phyloP scores from a whole-genome alignment of 805 yeast genomes.

The Hanseniaspora meyeri region DNA sequence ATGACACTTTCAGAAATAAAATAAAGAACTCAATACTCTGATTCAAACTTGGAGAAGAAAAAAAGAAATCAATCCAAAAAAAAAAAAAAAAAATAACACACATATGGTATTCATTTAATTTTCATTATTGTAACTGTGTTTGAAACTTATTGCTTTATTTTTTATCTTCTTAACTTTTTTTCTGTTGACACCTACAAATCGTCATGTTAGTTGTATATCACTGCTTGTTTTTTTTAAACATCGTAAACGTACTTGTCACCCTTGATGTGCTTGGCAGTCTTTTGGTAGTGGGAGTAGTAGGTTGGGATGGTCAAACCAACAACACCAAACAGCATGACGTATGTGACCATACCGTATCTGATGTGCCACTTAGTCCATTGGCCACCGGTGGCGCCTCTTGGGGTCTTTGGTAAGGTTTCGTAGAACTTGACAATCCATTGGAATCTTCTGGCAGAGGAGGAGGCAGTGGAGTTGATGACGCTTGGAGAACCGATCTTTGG shows the following conservation, averaged over 20 bases:
- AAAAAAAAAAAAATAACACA: background rate
- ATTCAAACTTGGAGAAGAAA: no score
- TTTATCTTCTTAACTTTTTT: no score
- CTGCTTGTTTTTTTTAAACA: background rate
- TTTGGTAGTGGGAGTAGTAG: slow-evolving; percentile 14
- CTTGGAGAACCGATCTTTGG: slow-evolving; percentile 96
- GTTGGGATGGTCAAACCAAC: slow-evolving; percentile 13
- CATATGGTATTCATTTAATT: no score
- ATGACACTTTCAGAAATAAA: slow-evolving; percentile 11
- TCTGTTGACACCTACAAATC: background rate
- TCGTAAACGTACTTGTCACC: slow-evolving; percentile 13
- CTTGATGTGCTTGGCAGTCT: slow-evolving; percentile 11
- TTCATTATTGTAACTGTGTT: no score
- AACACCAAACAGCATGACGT: slow-evolving; percentile 11
- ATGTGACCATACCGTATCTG: slow-evolving; percentile 12
- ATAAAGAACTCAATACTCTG: background rate
- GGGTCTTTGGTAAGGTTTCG: slow-evolving; percentile 84
- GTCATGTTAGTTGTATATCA: background rate
- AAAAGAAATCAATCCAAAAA: no score
- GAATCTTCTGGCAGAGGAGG: slow-evolving; percentile 95
- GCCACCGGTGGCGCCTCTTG: slow-evolving; percentile 56
- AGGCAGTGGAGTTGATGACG: slow-evolving; percentile 66
- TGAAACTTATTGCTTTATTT: no score
- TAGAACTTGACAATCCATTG: slow-evolving; percentile 88
- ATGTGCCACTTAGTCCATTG: slow-evolving; percentile 61